Conservation (phyloP, 345 rosid species). For the Gynandropsis gynandra region DNA sequence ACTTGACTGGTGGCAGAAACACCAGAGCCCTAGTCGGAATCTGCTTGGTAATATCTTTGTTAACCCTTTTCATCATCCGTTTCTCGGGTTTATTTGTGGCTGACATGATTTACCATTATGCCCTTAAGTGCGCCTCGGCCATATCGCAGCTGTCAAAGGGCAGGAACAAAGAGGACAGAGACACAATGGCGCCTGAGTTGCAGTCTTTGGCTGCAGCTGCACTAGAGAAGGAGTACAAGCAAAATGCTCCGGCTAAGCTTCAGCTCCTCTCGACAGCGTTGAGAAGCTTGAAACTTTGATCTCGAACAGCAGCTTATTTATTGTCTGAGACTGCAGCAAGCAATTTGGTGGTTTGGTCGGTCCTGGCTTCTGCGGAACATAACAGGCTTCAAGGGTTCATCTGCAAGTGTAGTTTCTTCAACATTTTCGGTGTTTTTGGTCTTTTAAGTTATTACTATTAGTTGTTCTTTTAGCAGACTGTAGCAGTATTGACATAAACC, state of each 20-base stretch:
- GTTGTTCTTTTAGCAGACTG: conserved; percentile 5
- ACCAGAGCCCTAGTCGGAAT: conserved; percentile 82
- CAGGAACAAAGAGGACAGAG: conserved; percentile 79
- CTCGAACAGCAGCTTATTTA: conserved; percentile 13
- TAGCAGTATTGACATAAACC: background rate
- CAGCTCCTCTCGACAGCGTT: conserved; percentile 55
- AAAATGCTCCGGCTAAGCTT: conserved; percentile 63
- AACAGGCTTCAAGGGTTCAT: no score
- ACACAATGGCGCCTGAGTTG: conserved; percentile 51
- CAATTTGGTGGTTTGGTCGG: conserved; percentile 2
- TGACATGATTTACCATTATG: conserved; percentile 14
- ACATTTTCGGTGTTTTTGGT: background rate
- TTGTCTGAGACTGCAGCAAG: conserved; percentile 17
- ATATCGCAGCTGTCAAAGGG: conserved; percentile 73
- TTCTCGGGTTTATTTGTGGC: conserved; percentile 10
- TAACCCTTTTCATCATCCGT: conserved; percentile 15
- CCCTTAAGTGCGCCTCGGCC: conserved; percentile 67
- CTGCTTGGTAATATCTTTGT: conserved; percentile 89
- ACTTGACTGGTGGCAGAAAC: conserved; percentile 88
- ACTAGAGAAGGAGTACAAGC: conserved; percentile 85
- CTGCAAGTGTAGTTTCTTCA: conserved; percentile 4
- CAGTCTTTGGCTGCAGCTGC: conserved; percentile 61
- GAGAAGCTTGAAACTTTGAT: conserved; percentile 58
- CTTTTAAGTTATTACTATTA: background rate
- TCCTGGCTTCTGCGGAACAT: background rate